These are phyloP conservation scores for Podospora comata DNA, from an alignment of 495 filamentous ascomycete species.

Conservation along the genomic window DNA sequence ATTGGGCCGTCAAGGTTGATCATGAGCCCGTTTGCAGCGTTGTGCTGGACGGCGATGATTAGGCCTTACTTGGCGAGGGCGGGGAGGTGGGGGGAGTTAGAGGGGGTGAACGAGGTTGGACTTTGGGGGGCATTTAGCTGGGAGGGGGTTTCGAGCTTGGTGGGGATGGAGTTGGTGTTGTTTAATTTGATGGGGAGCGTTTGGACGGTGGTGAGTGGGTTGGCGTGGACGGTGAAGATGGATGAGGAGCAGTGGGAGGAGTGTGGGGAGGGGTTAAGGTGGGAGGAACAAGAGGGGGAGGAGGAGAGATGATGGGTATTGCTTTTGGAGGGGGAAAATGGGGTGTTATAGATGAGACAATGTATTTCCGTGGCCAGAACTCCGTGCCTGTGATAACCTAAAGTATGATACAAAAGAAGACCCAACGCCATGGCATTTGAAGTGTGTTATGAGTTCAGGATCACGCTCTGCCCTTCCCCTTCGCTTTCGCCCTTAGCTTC, in stretches of 20 bases:
- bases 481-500: constrained; percentile 36
- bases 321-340: background rate
- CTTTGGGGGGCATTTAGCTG: constrained; percentile 22
- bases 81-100: constrained; percentile 12
- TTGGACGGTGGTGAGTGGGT: constrained; percentile 32
- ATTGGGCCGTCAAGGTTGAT: constrained; percentile 31
- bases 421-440: background rate
- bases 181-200: constrained; percentile 32
- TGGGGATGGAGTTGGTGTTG: constrained; percentile 35
- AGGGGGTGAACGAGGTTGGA: constrained; percentile 9
- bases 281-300: constrained; percentile 3
- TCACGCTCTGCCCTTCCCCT: constrained; percentile 7
- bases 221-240: constrained; percentile 31
- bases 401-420: background rate
- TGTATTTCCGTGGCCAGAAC: background rate
- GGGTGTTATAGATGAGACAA: background rate
- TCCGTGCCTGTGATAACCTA: background rate
- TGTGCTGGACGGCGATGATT: constrained; percentile 30
- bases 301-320: background rate
- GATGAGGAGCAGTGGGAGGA: constrained; percentile 42
- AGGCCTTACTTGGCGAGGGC: constrained; percentile 24
- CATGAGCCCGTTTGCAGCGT: constrained; percentile 33
- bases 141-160: constrained; percentile 32
- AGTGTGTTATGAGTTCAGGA: background rate
- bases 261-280: constrained; percentile 4